Percentiles rank a stretch among this genome's conserved stretches.
phyloP scores from a whole-genome alignment of 2,329 filamentous ascomycete species.

The Neonectria ditissima region DNA sequence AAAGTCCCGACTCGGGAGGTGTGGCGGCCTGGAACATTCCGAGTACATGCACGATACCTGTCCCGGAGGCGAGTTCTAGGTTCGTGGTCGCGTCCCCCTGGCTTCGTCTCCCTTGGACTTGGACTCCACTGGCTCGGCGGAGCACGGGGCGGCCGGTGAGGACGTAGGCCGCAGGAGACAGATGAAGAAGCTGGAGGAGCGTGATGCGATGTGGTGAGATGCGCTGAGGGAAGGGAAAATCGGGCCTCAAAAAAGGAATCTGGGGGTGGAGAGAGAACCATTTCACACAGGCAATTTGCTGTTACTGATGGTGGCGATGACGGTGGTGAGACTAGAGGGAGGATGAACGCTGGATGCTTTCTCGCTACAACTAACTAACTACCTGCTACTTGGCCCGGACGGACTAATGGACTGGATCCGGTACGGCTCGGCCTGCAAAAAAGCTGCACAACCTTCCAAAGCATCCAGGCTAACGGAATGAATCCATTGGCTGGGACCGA shows the following conservation, averaged over 20 bases:
- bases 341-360: slow-evolving; percentile 13
- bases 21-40: slow-evolving; percentile 16
- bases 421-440: slow-evolving; percentile 25
- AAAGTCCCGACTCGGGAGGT: slow-evolving; percentile 5
- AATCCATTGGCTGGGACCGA: slow-evolving; percentile 31
- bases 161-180: background rate
- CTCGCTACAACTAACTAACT: too few relatives aligned
- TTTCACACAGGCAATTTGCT: slow-evolving; percentile 1
- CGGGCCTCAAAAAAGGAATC: slow-evolving; percentile 9
- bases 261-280: background rate
- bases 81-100: slow-evolving; percentile 8
- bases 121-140: slow-evolving; percentile 29
- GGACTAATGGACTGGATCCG: slow-evolving; percentile 5
- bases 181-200: slow-evolving; percentile 20
- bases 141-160: slow-evolving; percentile 33
- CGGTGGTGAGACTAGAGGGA: slow-evolving; percentile 7
- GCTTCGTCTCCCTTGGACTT: slow-evolving; percentile 9
- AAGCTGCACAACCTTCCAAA: slow-evolving; percentile 10
- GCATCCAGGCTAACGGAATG: slow-evolving; percentile 16
- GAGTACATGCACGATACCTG: slow-evolving; percentile 28
- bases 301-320: slow-evolving; percentile 14
- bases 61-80: slow-evolving; percentile 20
- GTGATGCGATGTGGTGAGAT: background rate
- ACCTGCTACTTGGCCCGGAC: slow-evolving; percentile 20
- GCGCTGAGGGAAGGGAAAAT: background rate